Evolutionary conservation across 1,139 yeast genomes (phyloP), one percentile per base, ranked within the genome.

Genomic region (Geotrichum europaeum): DNA sequence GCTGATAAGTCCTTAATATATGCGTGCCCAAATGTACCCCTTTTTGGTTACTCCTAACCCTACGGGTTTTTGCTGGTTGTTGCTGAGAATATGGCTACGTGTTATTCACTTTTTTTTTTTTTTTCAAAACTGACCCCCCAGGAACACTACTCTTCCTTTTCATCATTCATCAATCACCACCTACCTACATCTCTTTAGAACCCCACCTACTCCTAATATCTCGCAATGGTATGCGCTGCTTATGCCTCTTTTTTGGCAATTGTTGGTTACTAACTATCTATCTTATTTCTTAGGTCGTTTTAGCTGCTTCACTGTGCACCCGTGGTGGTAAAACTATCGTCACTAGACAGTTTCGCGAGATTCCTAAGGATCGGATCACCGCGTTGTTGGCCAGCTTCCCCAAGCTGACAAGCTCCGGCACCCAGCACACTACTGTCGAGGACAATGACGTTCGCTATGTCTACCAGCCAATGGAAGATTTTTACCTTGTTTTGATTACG

Each of bases 231-330:
- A 36, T 15, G 18, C 12, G 43, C n/a, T n/a, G 18, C n/a, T 36
- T 13, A 15, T 36, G 5, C 4, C 18, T 13, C 10, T 36, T 36
- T 36, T 36, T 36, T 36, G 15, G 10, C 43, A 36, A 36, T 36
- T 36, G 43, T 36, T 36, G 18, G 18, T 36, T 36, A 36, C 5
- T 36, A 36, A 36, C 18, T 10, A 36, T 10, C 18, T 47, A n/a
- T 12, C 10, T 7, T 49, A 30, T 7, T 18, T 54, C 24, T 4
- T 49, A 76, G 91, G 90, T 83, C 67, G 87, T 94, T 60, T 81
- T 94, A 73, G 96, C 99, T 60, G 97, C 97, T 61, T 89, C 97
- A 57, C 89, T 94, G 69, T 90, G 97, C 75, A 89, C 97, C 57
- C 89, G 95, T 69, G 89, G 95, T 63, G 99, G 99, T 63, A 94